Conservation (phyloP, 2,329 filamentous ascomycete genomes). For the Byssochlamys sp. region DNA sequence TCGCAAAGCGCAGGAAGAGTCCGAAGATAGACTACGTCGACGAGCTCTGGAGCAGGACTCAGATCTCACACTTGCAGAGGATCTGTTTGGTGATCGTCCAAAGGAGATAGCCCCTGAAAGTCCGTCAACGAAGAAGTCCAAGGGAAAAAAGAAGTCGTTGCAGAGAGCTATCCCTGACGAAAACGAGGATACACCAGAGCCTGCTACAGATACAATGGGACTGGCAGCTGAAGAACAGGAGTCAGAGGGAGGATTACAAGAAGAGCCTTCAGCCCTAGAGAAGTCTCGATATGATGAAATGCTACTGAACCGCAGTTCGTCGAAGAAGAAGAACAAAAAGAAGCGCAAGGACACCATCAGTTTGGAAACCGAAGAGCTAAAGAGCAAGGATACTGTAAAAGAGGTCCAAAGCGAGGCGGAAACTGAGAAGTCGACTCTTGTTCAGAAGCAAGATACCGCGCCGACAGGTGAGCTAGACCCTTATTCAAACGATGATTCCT, state of each 20-base stretch:
- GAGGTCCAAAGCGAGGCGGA: neutral
- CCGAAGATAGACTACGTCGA: conserved; percentile 2
- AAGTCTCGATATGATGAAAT: neutral
- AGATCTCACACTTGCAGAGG: conserved; percentile 6
- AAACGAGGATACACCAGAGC: conserved; percentile 3
- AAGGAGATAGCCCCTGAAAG: conserved; percentile 4
- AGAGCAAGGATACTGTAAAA: neutral
- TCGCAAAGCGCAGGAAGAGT: conserved; percentile 2
- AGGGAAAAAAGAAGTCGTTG: conserved; percentile 28
- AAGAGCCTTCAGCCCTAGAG: neutral
- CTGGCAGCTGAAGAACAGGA: neutral
- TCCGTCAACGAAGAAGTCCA: conserved; percentile 28
- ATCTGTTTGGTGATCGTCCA: conserved; percentile 1
- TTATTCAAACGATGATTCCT: conserved; percentile 14
- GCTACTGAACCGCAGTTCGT: conserved; percentile 5
- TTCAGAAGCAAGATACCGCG: conserved; percentile 2
- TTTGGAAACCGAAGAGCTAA: conserved; percentile 2
- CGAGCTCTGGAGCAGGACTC: conserved; percentile 6
- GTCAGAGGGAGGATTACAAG: neutral
- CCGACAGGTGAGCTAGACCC: neutral
- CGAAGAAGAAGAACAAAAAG: conserved; percentile 17
- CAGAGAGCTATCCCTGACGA: conserved; percentile 14
- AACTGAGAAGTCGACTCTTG: neutral
- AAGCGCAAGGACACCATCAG: conserved; percentile 15
- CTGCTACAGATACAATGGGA: neutral